Evolutionary conservation across 371 early-diverging fungal species (phyloP).

Genomic region (Batkoa obscura): DNA sequence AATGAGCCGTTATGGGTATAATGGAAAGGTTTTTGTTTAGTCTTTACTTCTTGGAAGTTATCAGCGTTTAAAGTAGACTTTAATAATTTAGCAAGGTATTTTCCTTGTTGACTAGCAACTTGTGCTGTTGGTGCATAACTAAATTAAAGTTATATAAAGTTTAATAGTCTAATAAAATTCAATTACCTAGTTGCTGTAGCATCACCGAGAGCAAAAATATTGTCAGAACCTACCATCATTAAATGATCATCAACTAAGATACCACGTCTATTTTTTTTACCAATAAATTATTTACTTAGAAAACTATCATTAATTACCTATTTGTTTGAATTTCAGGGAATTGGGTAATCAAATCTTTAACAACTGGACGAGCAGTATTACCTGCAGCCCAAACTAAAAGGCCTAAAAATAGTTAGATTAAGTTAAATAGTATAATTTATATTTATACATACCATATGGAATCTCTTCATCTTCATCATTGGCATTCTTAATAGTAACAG

Average conservation of each 20-base stretch:
- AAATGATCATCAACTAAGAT: conserved; percentile 68
- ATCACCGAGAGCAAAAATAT: conserved; percentile 77
- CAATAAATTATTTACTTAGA: background rate
- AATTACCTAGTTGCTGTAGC: conserved; percentile 50
- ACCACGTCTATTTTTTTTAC: conserved; percentile 29
- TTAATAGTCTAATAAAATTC: background rate
- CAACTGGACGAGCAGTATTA: conserved; percentile 68
- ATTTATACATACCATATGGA: conserved; percentile 40
- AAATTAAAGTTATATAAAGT: conserved; percentile 1
- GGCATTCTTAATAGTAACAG: conserved; percentile 52
- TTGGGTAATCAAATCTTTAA: conserved; percentile 48
- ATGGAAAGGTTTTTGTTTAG: conserved; percentile 48
- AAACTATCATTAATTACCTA: conserved; percentile 13
- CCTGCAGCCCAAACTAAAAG: conserved; percentile 89
- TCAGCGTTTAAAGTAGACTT: conserved; percentile 27
- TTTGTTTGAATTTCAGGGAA: conserved; percentile 48
- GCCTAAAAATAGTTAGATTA: background rate
- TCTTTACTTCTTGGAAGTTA: conserved; percentile 15
- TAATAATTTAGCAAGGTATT: conserved; percentile 57
- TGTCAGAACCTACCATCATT: conserved; percentile 44
- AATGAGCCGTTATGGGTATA: conserved; percentile 67
- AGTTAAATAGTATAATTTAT: background rate
- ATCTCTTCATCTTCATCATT: conserved; percentile 40
- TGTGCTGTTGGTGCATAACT: conserved; percentile 75
- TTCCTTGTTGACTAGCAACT: conserved; percentile 81